Evolutionary conservation across 1,284 basidiomycete species (phyloP), one percentile per base, ranked within the genome.

Genomic region (Cryptococcus deneoformans): DNA sequence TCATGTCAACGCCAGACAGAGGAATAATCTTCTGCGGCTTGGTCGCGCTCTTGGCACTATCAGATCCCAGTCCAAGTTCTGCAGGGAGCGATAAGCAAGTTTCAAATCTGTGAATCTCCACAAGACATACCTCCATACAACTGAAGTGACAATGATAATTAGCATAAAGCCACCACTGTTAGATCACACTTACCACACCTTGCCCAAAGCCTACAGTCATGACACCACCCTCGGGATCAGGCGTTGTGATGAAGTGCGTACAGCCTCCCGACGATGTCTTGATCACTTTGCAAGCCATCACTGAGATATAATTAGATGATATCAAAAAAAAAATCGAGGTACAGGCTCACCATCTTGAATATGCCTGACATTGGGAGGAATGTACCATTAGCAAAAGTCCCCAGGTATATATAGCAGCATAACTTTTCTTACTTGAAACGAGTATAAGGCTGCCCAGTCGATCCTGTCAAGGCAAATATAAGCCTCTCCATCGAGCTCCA

Each of bases 21-120:
- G 86, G 83, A n/a, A 84, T 78, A 63, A 92, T 84, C 38, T 82
- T 82, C 0, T 82, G 84, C 0, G 93, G 93, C 68, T 93, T 92
- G 3, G 91, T 94, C 0, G 90, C 85, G 64, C 90, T 92, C 78
- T 91, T 92, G 0, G 88, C 85, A 68, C 88, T 85, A 9, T 88
- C 86, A 0, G 82, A 81, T 8, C 92, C 92, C 2, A 91, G 77
- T 0, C 90, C 92, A 0, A 95, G 84, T 74, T 95, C 48, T 84
- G 86, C 85, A 57, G 4, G 1, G 16, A 29, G 29, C 29, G 29
- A 29, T 12, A 43, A 7, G n/a, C 7, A 11, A 6, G 14, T 12
- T 10, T 43, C 40, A 24, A 12, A 6, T 24, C 38, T 7, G 8
- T 37, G 12, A 34, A 29, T 24, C 34, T 20, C 38, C 35, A 24